Conservation (phyloP, 2,329 filamentous ascomycete genomes). For the Trichoderma arundinaceum region DNA sequence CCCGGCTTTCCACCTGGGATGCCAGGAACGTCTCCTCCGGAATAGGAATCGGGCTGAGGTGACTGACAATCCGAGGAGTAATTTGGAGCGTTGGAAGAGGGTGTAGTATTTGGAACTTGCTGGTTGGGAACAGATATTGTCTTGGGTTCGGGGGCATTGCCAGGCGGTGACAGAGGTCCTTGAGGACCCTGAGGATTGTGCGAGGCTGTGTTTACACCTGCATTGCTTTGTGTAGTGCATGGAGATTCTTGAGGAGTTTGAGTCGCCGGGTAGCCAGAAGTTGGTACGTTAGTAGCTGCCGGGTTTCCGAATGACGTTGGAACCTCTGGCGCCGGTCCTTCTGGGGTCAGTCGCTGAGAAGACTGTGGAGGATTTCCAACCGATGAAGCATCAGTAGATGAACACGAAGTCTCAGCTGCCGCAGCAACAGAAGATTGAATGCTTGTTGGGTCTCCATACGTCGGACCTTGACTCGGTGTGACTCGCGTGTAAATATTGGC, state of each 20-base stretch:
- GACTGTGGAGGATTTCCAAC: constrained; percentile 13
- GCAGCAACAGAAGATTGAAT: constrained; percentile 25
- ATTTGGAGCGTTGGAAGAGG: constrained; percentile 9
- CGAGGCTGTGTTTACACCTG: not conserved
- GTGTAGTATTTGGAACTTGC: constrained; percentile 14
- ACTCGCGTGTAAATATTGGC: constrained; percentile 44
- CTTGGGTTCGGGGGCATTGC: constrained; percentile 32
- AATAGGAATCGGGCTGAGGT: constrained; percentile 11
- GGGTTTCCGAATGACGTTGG: constrained; percentile 26
- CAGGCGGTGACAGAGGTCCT: constrained; percentile 24
- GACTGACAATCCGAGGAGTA: constrained; percentile 21
- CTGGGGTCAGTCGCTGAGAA: constrained; percentile 30
- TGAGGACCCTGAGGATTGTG: not conserved
- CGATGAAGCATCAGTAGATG: constrained; percentile 9
- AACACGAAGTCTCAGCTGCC: constrained; percentile 21
- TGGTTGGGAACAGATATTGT: constrained; percentile 31
- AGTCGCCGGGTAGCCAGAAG: constrained; percentile 1
- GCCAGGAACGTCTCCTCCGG: not conserved
- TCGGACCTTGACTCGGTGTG: constrained; percentile 28
- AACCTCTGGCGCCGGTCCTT: constrained; percentile 32
- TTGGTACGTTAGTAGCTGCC: constrained; percentile 32
- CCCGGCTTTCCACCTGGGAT: not conserved
- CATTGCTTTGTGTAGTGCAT: constrained; percentile 15
- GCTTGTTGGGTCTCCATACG: constrained; percentile 29
- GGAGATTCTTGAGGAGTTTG: constrained; percentile 25